phyloP scores from a whole-genome alignment of 2,329 filamentous ascomycete species.

The Bipolaris victoriae region DNA sequence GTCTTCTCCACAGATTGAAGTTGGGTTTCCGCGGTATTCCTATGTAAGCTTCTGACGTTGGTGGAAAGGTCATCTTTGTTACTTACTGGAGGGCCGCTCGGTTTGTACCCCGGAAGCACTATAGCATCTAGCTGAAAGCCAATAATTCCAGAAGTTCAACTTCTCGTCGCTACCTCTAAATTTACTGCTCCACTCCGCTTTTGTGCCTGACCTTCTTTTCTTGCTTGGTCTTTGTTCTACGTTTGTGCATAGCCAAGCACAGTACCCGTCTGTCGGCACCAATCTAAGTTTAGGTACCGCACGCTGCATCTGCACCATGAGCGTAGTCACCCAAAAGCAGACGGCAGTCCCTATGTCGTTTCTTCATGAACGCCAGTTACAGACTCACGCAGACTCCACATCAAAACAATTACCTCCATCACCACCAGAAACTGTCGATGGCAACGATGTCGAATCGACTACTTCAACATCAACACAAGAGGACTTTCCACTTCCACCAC shows the following conservation, averaged over 20 bases:
- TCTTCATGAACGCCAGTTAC: slow-evolving; percentile 24
- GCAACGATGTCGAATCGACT: slow-evolving; percentile 36
- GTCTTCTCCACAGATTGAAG: slow-evolving; percentile 32
- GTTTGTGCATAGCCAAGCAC: not conserved
- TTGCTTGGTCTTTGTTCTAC: not conserved
- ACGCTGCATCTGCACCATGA: slow-evolving; percentile 23
- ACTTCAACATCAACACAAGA: slow-evolving; percentile 23
- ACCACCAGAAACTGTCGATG: slow-evolving; percentile 44
- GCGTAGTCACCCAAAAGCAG: slow-evolving; percentile 17
- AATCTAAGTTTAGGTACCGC: not conserved
- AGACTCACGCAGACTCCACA: slow-evolving; percentile 23
- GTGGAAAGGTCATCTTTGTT: slow-evolving; percentile 12
- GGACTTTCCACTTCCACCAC: slow-evolving; percentile 72
- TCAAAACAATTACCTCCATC: slow-evolving; percentile 40
- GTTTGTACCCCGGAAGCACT: slow-evolving; percentile 11
- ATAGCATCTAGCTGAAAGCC: not conserved
- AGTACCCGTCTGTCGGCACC: not conserved
- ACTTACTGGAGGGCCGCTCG: slow-evolving; percentile 17
- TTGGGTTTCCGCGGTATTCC: slow-evolving; percentile 25
- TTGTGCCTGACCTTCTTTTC: not conserved
- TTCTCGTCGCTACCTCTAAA: not conserved
- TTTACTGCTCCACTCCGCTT: not conserved
- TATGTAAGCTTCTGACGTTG: slow-evolving; percentile 14
- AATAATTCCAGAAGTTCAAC: not conserved
- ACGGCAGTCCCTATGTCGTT: slow-evolving; percentile 25